Conservation (phyloP, 2,329 filamentous ascomycete species). For the Leptographium radiaticola region DNA sequence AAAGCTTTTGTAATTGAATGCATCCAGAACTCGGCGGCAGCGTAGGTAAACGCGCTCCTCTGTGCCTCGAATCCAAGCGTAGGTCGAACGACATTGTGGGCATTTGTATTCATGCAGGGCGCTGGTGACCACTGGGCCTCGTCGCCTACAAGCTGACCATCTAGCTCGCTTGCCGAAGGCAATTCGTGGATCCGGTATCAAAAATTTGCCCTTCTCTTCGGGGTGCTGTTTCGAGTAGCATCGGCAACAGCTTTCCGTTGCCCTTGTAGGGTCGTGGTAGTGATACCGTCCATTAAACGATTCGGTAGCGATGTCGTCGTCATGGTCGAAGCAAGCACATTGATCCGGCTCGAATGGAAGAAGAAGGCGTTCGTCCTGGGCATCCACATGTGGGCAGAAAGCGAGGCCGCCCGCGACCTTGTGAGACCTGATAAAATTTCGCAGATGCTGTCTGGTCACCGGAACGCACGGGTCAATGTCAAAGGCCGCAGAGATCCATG, state of each 20-base stretch:
- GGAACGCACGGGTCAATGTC: neutral
- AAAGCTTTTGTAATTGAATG: neutral
- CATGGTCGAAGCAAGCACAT: neutral
- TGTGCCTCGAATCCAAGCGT: neutral
- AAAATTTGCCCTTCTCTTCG: neutral
- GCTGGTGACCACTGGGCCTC: neutral
- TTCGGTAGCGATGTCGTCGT: neutral
- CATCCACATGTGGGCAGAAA: neutral
- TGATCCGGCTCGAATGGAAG: conserved; percentile 1
- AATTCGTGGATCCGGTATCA: neutral
- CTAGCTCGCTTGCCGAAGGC: neutral
- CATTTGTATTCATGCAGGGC: neutral
- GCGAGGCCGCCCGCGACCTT: neutral
- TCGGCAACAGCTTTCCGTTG: neutral
- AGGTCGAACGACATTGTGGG: neutral
- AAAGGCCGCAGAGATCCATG: neutral
- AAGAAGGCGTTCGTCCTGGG: neutral
- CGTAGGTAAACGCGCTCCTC: neutral
- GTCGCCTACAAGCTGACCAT: neutral
- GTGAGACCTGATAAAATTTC: neutral
- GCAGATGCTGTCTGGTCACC: neutral
- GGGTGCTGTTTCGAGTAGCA: neutral
- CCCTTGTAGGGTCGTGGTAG: neutral
- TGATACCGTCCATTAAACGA: neutral
- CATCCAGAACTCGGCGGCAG: neutral